These are phyloP conservation scores for Penicillium cosmopolitanum DNA, from an alignment of 495 filamentous ascomycete species.

Conservation along the genomic window DNA sequence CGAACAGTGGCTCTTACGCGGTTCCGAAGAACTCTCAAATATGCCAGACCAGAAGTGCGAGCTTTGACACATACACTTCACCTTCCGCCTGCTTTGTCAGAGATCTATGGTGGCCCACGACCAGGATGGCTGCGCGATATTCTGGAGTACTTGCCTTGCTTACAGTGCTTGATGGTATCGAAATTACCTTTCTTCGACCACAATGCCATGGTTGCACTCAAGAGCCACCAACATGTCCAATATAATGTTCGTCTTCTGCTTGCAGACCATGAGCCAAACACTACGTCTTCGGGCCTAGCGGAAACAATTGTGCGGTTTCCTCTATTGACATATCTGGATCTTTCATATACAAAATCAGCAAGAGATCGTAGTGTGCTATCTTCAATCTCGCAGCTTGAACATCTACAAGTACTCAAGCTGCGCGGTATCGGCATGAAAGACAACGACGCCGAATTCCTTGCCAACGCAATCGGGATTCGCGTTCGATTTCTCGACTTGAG, in stretches of 20 bases:
- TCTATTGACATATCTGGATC: conserved; percentile 60
- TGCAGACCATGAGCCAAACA: conserved; percentile 60
- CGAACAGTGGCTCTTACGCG: conserved; percentile 60
- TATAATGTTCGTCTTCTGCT: conserved; percentile 58
- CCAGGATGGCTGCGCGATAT: conserved; percentile 65
- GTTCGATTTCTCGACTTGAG: conserved; percentile 64
- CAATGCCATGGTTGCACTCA: conserved; percentile 57
- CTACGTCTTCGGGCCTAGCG: conserved; percentile 56
- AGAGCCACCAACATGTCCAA: conserved; percentile 21
- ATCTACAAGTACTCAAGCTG: conserved; percentile 63
- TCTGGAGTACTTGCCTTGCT: conserved; percentile 59
- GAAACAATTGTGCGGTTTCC: conserved; percentile 58
- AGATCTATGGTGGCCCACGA: conserved; percentile 66
- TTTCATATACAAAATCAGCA: conserved; percentile 61
- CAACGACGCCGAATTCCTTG: conserved; percentile 55
- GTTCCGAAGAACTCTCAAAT: conserved; percentile 62
- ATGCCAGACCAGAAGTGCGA: conserved; percentile 56
- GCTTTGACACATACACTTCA: conserved; percentile 66
- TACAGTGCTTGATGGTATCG: conserved; percentile 65
- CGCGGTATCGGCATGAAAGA: conserved; percentile 60
- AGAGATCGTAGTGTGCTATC: conserved; percentile 55
- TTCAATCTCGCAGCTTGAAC: conserved; percentile 43
- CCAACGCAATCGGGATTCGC: conserved; percentile 52
- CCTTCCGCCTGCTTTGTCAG: conserved; percentile 66
- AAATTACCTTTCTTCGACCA: conserved; percentile 68